A percentile compares a stretch with the other conserved stretches of the same genome.
These are phyloP conservation scores for Ambrosia artemisiifolia DNA, from an alignment of 129 eudicot species.

Conservation along the genomic window DNA sequence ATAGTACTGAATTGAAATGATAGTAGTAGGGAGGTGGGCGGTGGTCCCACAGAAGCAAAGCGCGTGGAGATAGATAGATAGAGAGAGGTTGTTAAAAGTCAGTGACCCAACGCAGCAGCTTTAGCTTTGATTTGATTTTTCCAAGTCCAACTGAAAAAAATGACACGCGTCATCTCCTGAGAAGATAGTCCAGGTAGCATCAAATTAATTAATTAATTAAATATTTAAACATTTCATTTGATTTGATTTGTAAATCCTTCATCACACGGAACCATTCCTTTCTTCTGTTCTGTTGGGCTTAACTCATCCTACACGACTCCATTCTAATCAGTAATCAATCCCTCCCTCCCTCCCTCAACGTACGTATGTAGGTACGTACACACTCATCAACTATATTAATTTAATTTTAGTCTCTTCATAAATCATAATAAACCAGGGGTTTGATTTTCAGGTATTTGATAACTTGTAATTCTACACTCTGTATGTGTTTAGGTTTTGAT, in stretches of 20 bases:
- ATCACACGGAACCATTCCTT: constrained; percentile 21
- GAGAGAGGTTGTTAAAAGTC: constrained; percentile 36
- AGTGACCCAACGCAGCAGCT: constrained; percentile 21
- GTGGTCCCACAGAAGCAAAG: constrained; percentile 7
- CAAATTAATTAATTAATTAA: background rate
- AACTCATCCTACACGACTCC: background rate
- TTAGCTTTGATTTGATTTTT: too few species aligned
- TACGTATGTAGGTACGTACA: constrained; percentile 8
- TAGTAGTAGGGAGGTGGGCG: too few species aligned
- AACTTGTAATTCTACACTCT: too few species aligned
- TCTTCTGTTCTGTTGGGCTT: constrained; percentile 23
- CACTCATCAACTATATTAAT: background rate
- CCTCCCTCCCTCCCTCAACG: constrained; percentile 11
- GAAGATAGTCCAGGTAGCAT: constrained; percentile 16
- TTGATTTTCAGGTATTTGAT: too few species aligned
- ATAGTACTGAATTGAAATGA: too few species aligned
- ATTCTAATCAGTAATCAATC: too few species aligned
- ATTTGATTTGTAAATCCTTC: background rate
- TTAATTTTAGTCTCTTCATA: too few species aligned
- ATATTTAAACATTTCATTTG: too few species aligned
- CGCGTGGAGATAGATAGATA: constrained; percentile 25
- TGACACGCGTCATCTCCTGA: constrained; percentile 23
- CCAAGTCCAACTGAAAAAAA: constrained; percentile 8
- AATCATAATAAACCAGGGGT: too few species aligned
- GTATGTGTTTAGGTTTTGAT: background rate